Percentiles rank a stretch among this genome's conserved stretches.
Evolutionary conservation across 495 filamentous ascomycete genomes (phyloP).

Genomic region (Corynascus novoguineensis): DNA sequence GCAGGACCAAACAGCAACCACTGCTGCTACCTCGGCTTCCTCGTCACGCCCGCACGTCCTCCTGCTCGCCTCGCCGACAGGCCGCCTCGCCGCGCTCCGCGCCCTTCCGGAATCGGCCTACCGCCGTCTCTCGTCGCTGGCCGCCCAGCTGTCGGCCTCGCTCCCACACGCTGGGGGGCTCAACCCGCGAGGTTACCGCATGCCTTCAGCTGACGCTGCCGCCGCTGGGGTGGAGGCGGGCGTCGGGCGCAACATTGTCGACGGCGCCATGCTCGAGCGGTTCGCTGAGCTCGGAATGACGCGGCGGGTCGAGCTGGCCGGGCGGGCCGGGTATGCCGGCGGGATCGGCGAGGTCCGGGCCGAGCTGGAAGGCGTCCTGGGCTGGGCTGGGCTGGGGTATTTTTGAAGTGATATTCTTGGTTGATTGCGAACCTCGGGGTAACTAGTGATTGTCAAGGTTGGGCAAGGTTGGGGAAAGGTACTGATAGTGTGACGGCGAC

Average conservation of each 20-base stretch:
- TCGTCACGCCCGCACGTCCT: constrained; percentile 55
- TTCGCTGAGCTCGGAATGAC: constrained; percentile 67
- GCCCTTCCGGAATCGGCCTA: constrained; percentile 75
- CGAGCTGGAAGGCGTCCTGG: constrained; percentile 33
- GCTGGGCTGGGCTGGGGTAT: constrained; percentile 34
- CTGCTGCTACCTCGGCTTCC: no score
- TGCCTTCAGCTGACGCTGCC: constrained; percentile 26
- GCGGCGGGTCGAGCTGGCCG: constrained; percentile 62
- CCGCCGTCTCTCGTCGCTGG: constrained; percentile 74
- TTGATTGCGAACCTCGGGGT: no score
- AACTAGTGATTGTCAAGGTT: no score
- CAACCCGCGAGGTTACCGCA: constrained; percentile 74
- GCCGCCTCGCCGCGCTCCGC: constrained; percentile 68
- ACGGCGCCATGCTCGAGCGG: constrained; percentile 49
- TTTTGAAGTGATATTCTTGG: constrained; percentile 12
- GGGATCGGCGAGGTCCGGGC: constrained; percentile 39
- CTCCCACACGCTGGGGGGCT: constrained; percentile 72
- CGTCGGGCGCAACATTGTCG: constrained; percentile 45
- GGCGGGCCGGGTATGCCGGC: constrained; percentile 44
- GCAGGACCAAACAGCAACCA: constrained; percentile 6
- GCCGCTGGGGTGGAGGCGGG: constrained; percentile 42
- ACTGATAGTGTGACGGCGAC: no score
- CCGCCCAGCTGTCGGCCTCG: constrained; percentile 68
- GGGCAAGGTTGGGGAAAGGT: no score
- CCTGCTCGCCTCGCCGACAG: constrained; percentile 66